Base-by-base conservation (phyloP, 352 stramenopile genomes). In the Pythium grandisporangium region DNA sequence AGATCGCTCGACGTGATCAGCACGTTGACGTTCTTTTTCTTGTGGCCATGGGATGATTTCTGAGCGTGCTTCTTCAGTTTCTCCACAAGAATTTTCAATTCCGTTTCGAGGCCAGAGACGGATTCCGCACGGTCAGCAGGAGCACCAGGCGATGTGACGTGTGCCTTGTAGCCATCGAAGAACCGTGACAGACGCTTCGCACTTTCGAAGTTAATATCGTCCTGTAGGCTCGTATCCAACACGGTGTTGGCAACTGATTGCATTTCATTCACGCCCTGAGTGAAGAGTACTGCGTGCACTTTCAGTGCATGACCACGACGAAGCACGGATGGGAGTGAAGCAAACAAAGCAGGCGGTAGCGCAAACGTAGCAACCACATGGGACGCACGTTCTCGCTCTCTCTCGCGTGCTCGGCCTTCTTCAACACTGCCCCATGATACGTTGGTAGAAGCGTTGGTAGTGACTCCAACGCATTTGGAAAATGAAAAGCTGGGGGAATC, bases 261-360 rank as follows among this genome's bases (percentile, higher is more conserved):
- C 81, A 93, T 94, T 53, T 96, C 89, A 45, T 97, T 97, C 53
- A 97, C 94, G 27, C 89, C 89, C 53, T 97, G 80, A 5, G 80
- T 91, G 57, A 93, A 93, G 59, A 93, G 62, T 10, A 91, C 73
- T 7, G 62, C 73, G 33, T 84, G 67, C 30, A 93, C 48, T 38
- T 90, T 91, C 17, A 93, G 66, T 0, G 64, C 59, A 32, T 86
- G 67, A 20, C 71, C 77, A 32, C 79, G 57, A 41, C 81, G 73
- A 34, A 91, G 38, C 4, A 77, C 51, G n/a, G 66, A 51, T 0
- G 80, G 80, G 8, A 93, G 51, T 2, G 64, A 69, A 3, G 39
- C 37, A 37, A 85, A 88, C 19, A 81, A 48, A 19, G 69, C 58
- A 10, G 53, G 51, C 4, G 80, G 75, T 4, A 93, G 41, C 8